Conservation (phyloP, 2,329 filamentous ascomycete genomes). For the Cytospora piceae region DNA sequence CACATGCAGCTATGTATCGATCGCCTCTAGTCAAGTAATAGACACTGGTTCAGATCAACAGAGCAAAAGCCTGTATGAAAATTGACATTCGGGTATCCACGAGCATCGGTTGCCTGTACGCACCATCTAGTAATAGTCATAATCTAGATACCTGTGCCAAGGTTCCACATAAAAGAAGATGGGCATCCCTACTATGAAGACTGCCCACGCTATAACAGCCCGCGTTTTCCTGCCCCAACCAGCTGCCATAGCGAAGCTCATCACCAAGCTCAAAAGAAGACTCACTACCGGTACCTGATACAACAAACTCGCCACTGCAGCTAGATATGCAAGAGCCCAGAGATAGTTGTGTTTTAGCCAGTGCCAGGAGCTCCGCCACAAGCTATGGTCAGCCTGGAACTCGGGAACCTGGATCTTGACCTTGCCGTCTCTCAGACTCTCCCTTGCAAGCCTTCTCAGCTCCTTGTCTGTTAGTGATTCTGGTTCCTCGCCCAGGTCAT, state of each 20-base stretch:
- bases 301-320: neutral
- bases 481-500: neutral
- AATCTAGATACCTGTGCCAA: too few species aligned
- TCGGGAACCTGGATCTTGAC: conserved; percentile 1
- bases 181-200: neutral
- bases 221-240: conserved; percentile 11
- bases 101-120: too few species aligned
- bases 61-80: too few species aligned
- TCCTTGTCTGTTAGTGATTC: neutral
- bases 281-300: too few species aligned
- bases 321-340: neutral
- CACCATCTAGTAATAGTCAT: too few species aligned
- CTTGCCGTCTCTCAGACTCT: conserved; percentile 6
- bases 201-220: neutral
- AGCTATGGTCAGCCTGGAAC: neutral
- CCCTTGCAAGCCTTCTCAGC: neutral
- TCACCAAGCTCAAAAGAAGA: neutral
- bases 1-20: too few species aligned
- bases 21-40: too few species aligned
- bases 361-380: neutral
- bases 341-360: conserved; percentile 14
- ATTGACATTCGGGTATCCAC: too few species aligned
- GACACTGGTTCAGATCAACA: too few species aligned
- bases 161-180: too few species aligned
- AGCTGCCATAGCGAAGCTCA: conserved; percentile 13